Evolutionary conservation across 495 filamentous ascomycete species (phyloP).

Genomic region (Penicillium desertorum): DNA sequence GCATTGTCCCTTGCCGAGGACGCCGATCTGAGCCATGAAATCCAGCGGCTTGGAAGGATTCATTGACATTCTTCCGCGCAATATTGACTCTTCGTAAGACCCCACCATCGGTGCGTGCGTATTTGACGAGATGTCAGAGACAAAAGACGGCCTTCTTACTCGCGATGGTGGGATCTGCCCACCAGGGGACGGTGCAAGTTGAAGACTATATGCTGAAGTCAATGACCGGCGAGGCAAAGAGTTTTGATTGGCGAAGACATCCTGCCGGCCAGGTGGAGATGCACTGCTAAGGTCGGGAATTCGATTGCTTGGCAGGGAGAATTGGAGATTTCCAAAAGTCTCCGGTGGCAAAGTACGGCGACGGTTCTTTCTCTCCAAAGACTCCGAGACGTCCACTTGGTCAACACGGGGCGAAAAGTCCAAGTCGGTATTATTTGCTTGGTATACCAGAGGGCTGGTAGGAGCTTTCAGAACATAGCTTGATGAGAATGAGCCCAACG

Average conservation of each 20-base stretch:
- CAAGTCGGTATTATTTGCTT: slow-evolving; percentile 82
- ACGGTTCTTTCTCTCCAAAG: slow-evolving; percentile 50
- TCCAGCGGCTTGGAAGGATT: slow-evolving; percentile 90
- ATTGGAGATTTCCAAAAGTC: slow-evolving; percentile 46
- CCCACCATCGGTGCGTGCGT: slow-evolving; percentile 95
- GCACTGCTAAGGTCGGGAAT: slow-evolving; percentile 20
- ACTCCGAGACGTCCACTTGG: slow-evolving; percentile 30
- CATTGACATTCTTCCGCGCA: slow-evolving; percentile 94
- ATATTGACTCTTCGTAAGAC: slow-evolving; percentile 95
- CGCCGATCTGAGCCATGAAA: slow-evolving; percentile 94
- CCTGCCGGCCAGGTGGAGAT: slow-evolving; percentile 37
- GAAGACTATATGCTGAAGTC: slow-evolving; percentile 58
- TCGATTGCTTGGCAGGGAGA: slow-evolving; percentile 30
- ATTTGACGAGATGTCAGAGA: slow-evolving; percentile 71
- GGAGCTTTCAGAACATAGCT: slow-evolving; percentile 84
- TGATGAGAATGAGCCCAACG: slow-evolving; percentile 73
- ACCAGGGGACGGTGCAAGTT: slow-evolving; percentile 48
- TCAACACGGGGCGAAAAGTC: slow-evolving; percentile 57
- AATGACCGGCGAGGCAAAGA: slow-evolving; percentile 74
- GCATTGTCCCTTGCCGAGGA: slow-evolving; percentile 86
- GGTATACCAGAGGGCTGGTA: slow-evolving; percentile 89
- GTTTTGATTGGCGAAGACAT: slow-evolving; percentile 61
- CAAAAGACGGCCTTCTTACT: slow-evolving; percentile 67
- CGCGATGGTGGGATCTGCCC: slow-evolving; percentile 60
- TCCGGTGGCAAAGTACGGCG: slow-evolving; percentile 63